Percentiles rank a stretch among this genome's conserved stretches.
phyloP scores from a whole-genome alignment of 2,329 filamentous ascomycete species.

The Xylaria sp. region DNA sequence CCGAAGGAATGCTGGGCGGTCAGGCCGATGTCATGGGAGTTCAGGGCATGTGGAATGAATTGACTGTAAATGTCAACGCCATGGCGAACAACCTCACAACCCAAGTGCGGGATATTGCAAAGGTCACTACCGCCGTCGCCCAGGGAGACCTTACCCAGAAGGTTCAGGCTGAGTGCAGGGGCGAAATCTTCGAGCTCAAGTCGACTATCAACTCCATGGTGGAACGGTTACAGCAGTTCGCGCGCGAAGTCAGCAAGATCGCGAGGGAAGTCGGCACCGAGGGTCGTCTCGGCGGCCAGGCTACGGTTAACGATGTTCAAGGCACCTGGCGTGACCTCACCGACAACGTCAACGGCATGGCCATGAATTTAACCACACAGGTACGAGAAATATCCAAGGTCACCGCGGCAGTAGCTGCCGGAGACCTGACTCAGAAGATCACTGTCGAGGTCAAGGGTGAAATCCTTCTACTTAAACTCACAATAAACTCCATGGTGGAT shows the following conservation, averaged over 20 bases:
- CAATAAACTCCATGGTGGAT: conserved; percentile 99
- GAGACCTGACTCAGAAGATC: conserved; percentile 95
- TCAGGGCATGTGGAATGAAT: conserved; percentile 86
- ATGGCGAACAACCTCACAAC: conserved; percentile 88
- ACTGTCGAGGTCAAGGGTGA: conserved; percentile 91
- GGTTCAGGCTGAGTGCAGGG: conserved; percentile 89
- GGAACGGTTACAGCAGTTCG: conserved; percentile 94
- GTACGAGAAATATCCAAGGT: conserved; percentile 97
- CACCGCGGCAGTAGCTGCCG: conserved; percentile 90
- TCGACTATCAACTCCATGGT: conserved; percentile 99
- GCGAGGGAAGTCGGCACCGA: conserved; percentile 96
- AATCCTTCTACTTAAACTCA: conserved; percentile 93
- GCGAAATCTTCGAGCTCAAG: conserved; percentile 92
- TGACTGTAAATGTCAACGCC: conserved; percentile 84
- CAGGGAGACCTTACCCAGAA: conserved; percentile 95
- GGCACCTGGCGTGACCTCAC: conserved; percentile 97
- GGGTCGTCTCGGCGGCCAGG: conserved; percentile 89
- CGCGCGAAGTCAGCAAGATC: conserved; percentile 94
- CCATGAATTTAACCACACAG: conserved; percentile 96
- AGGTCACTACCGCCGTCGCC: conserved; percentile 71
- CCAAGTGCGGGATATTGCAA: conserved; percentile 93
- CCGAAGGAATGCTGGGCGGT: conserved; percentile 79
- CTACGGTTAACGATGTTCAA: conserved; percentile 93
- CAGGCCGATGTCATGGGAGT: conserved; percentile 84
- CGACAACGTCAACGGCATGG: conserved; percentile 97